Evolutionary conservation across 2,329 filamentous ascomycete species (phyloP).

Genomic region (Shiraia sp.): DNA sequence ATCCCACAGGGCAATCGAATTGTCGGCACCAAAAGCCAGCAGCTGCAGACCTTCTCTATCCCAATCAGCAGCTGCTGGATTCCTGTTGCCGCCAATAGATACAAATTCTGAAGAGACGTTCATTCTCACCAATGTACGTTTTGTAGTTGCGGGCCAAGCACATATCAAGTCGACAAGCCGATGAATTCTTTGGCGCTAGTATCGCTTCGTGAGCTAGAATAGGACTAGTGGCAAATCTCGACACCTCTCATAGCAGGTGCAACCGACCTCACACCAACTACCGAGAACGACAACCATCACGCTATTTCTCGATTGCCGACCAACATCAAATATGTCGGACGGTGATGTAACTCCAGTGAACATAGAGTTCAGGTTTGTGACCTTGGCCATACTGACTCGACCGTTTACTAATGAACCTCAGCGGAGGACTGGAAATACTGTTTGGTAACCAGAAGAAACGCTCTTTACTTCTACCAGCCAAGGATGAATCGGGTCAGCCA

Average conservation of each 20-base stretch:
- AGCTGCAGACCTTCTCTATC: slow-evolving; percentile 63
- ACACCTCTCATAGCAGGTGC: slow-evolving; percentile 9
- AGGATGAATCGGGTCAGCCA: slow-evolving; percentile 61
- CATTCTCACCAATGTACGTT: slow-evolving; percentile 29
- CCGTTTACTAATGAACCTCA: slow-evolving; percentile 24
- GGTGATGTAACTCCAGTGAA: slow-evolving; percentile 59
- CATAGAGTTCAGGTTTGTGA: slow-evolving; percentile 72
- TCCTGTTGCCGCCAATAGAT: slow-evolving; percentile 84
- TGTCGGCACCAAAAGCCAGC: slow-evolving; percentile 86
- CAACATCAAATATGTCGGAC: slow-evolving; percentile 25
- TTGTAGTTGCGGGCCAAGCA: slow-evolving; percentile 12
- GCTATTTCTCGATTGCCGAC: not conserved
- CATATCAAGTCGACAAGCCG: slow-evolving; percentile 22
- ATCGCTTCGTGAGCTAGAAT: slow-evolving; percentile 27
- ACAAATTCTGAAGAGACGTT: slow-evolving; percentile 55
- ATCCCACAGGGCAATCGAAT: slow-evolving; percentile 86
- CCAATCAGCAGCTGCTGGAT: slow-evolving; percentile 92
- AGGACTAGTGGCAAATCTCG: slow-evolving; percentile 13
- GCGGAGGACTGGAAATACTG: slow-evolving; percentile 91
- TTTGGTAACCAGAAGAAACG: slow-evolving; percentile 83
- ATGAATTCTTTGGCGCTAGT: slow-evolving; percentile 38
- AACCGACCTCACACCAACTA: too few species aligned
- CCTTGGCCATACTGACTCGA: not conserved
- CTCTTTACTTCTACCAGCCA: slow-evolving; percentile 67
- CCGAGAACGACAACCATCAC: too few species aligned